Percentiles rank a stretch among this genome's conserved stretches.
Conservation (phyloP, 2,329 filamentous ascomycete species). For the Penicillium polonicum region DNA sequence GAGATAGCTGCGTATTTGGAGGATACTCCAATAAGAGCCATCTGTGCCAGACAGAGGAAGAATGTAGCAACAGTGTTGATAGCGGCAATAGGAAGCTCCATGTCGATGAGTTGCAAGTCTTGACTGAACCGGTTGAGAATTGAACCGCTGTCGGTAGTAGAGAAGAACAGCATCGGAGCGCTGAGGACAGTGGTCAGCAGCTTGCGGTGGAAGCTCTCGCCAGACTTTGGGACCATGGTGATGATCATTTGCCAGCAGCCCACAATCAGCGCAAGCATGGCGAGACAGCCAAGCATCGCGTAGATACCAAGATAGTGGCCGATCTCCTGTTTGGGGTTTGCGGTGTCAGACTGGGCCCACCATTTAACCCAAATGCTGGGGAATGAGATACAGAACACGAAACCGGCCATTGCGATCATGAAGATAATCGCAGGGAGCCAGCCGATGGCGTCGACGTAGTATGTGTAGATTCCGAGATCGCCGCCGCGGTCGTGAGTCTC, state of each 20-base stretch:
- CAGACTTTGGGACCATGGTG: constrained; percentile 55
- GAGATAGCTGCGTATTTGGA: constrained; percentile 50
- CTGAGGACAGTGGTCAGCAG: constrained; percentile 50
- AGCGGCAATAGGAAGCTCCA: constrained; percentile 43
- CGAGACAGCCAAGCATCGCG: constrained; percentile 40
- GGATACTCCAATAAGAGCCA: constrained; percentile 50
- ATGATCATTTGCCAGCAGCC: constrained; percentile 52
- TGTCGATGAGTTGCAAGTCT: constrained; percentile 46
- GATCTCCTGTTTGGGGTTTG: constrained; percentile 33
- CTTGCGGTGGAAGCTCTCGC: constrained; percentile 49
- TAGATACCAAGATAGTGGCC: constrained; percentile 43
- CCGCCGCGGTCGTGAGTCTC: constrained; percentile 36
- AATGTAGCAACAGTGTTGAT: constrained; percentile 41
- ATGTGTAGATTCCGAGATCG: constrained; percentile 46
- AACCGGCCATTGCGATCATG: constrained; percentile 38
- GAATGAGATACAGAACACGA: constrained; percentile 44
- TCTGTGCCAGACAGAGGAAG: constrained; percentile 45
- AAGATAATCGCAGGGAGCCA: constrained; percentile 38
- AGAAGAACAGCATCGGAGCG: constrained; percentile 46
- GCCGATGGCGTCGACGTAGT: constrained; percentile 42
- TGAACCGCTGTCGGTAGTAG: constrained; percentile 41
- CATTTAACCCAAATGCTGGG: constrained; percentile 45
- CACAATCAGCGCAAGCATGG: constrained; percentile 37
- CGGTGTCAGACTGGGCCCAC: constrained; percentile 42
- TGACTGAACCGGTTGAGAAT: constrained; percentile 48